Evolutionary conservation across 768 basidiomycete genomes (phyloP), one percentile per base, ranked within the genome.

Genomic region (Phylloporus sp.): DNA sequence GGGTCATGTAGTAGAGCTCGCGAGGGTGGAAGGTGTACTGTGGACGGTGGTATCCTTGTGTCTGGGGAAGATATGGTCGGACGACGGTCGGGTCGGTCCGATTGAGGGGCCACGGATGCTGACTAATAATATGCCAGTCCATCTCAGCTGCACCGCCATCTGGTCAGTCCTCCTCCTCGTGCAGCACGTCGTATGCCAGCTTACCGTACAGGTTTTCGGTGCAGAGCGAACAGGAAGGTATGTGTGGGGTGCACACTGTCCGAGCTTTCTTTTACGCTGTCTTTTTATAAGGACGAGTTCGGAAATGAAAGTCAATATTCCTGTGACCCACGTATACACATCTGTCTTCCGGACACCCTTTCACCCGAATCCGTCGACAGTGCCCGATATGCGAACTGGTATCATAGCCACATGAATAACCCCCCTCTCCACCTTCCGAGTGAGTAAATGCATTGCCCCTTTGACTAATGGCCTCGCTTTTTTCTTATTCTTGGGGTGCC

Each of bases 1-100:
- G 75, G 49, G 78, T 67, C 70, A 79, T 77, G 42, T 73, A 53
- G 45, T 73, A 65, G 53, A 71, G 61, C 46, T 80, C 76, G 68
- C 84, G 78, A 54, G 74, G 70, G 66, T 61, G 59, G 10, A 58
- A 60, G 9, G 45, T 55, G 39, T 59, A 57, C 15, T 65, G 63
- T 12, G 59, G 61, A 52, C 55, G 59, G 22, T 23, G 44, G 11
- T 51, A 57, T 10, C 29, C 46, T 56, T 57, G 63, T 46, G 59
- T 58, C 49, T 49, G 57, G 52, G 57, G 55, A 44, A 70, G 68
- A 68, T 71, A 71, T 59, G 65, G 70, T 57, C 61, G 68, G 63
- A 59, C 54, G 45, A 47, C 47, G 41, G 61, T 69, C 69, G 68
- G 68, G 69, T 69, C 68, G 69, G 69, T 31, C 68, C 68, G 68